Evolutionary conservation across 768 basidiomycete genomes (phyloP).

Genomic region (Kwoniella sp.): DNA sequence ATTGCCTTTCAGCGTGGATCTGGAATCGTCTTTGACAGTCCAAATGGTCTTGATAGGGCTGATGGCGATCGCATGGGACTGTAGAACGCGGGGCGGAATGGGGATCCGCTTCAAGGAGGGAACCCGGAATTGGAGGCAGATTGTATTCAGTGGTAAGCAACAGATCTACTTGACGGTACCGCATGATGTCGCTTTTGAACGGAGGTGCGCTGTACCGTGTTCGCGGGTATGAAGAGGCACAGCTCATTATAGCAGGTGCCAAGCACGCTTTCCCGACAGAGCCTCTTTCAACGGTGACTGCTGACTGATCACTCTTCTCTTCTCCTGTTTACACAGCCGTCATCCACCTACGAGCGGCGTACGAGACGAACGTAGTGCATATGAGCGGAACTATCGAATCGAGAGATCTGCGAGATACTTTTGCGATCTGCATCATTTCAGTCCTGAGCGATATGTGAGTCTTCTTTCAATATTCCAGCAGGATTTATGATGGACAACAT

Average conservation of each 20-base stretch:
- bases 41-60: constrained; percentile 44
- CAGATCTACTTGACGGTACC: too few species aligned
- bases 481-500: background rate
- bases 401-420: constrained; percentile 39
- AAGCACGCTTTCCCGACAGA: too few species aligned
- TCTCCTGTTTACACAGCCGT: constrained; percentile 36
- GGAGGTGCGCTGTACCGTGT: background rate
- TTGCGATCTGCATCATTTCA: constrained; percentile 42
- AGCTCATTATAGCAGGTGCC: too few species aligned
- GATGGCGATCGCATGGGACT: constrained; percentile 46
- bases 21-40: constrained; percentile 28
- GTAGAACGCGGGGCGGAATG: constrained; percentile 41
- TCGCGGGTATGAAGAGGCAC: too few species aligned
- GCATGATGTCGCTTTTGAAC: too few species aligned
- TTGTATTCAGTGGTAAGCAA: constrained; percentile 39
- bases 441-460: constrained; percentile 45
- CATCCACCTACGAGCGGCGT: constrained; percentile 44
- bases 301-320: background rate
- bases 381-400: constrained; percentile 28
- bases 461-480: background rate
- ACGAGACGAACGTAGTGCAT: constrained; percentile 32
- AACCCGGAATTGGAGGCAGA: constrained; percentile 41
- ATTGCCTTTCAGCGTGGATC: constrained; percentile 33
- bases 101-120: constrained; percentile 43
- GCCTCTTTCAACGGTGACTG: too few species aligned